A percentile compares a stretch with the other conserved stretches of the same genome.
Evolutionary conservation across 1,139 yeast genomes (phyloP).

Genomic region (Protomyces pachydermus): DNA sequence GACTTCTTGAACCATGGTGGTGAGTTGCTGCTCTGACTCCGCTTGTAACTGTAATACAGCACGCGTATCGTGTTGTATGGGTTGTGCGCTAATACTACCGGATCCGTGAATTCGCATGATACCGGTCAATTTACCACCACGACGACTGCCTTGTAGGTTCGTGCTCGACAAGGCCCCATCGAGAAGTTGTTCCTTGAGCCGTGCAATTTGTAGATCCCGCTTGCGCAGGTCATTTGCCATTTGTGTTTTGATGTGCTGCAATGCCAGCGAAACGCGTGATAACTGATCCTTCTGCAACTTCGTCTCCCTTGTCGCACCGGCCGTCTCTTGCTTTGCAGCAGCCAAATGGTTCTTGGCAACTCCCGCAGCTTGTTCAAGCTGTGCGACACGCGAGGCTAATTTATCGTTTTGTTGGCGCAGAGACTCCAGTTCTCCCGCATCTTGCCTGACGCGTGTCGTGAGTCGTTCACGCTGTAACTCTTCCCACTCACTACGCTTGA

Average conservation of each 20-base stretch:
- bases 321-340: constrained; percentile 13
- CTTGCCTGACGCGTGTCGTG: background rate
- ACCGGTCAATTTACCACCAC: constrained; percentile 8
- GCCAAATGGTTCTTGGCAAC: constrained; percentile 17
- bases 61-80: background rate
- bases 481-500: constrained; percentile 17
- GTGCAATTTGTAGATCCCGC: constrained; percentile 13
- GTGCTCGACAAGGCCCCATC: constrained; percentile 1
- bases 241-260: constrained; percentile 16
- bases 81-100: constrained; percentile 5
- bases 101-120: constrained; percentile 1
- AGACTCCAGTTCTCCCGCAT: background rate
- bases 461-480: background rate
- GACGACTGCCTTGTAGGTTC: background rate
- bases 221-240: constrained; percentile 17
- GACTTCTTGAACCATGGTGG: constrained; percentile 11
- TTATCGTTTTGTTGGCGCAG: background rate
- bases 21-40: constrained; percentile 7
- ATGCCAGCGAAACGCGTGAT: constrained; percentile 2
- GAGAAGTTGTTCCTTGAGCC: constrained; percentile 19
- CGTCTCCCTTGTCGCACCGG: background rate
- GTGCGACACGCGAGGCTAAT: background rate
- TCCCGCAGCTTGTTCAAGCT: constrained; percentile 13
- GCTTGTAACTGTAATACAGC: constrained; percentile 1
- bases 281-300: constrained; percentile 5